Conservation (phyloP, 495 filamentous ascomycete genomes). For the Pseudevernia furfuracea region DNA sequence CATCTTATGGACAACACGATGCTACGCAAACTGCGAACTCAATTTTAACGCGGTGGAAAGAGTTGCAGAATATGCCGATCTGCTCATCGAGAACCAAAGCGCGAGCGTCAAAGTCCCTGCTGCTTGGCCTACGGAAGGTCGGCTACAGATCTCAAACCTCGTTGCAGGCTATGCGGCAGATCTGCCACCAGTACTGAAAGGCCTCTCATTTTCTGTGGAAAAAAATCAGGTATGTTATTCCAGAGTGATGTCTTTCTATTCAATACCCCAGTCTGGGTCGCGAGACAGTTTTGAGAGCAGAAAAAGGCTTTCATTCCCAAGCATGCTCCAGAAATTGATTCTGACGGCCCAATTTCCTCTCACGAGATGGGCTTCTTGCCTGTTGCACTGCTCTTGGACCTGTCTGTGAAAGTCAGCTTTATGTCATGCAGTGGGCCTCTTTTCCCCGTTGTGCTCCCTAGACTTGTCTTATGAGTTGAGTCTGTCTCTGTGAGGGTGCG, state of each 20-base stretch:
- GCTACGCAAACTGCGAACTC: slow-evolving; percentile 54
- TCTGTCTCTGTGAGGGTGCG: background rate
- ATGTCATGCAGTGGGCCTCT: background rate
- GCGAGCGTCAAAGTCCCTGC: slow-evolving; percentile 56
- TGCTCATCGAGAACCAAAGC: slow-evolving; percentile 59
- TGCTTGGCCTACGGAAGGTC: slow-evolving; percentile 71
- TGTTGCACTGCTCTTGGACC: background rate
- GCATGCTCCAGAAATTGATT: background rate
- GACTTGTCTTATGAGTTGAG: background rate
- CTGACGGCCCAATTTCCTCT: background rate
- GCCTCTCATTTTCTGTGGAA: slow-evolving; percentile 60
- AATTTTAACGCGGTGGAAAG: slow-evolving; percentile 82
- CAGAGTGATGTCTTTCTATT: background rate
- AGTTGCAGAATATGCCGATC: slow-evolving; percentile 69
- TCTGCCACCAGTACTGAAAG: slow-evolving; percentile 67
- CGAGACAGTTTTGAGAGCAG: background rate
- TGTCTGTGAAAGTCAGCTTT: background rate
- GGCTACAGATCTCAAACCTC: slow-evolving; percentile 63
- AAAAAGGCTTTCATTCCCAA: background rate
- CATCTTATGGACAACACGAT: slow-evolving; percentile 41
- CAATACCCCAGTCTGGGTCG: background rate
- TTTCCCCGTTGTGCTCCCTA: background rate
- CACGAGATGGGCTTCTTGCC: background rate
- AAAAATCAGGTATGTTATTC: slow-evolving; percentile 39
- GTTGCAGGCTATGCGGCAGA: slow-evolving; percentile 71